Evolutionary conservation across 768 basidiomycete genomes (phyloP).

Genomic region (Goffeauzyma gilvescens): DNA sequence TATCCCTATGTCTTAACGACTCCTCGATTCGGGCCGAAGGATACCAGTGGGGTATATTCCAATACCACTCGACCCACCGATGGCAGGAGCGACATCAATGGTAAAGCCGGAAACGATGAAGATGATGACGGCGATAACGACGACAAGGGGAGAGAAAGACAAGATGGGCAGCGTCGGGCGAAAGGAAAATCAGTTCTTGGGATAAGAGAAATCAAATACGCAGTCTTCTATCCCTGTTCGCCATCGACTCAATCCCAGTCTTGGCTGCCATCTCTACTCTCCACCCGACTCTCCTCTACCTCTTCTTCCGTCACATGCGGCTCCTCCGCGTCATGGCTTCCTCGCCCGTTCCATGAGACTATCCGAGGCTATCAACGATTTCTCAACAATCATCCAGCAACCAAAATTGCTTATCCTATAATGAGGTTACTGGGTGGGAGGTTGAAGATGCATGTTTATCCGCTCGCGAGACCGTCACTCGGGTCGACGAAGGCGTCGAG

Average conservation of each 20-base stretch:
- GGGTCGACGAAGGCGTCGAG: neutral
- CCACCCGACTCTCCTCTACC: neutral
- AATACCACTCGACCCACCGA: neutral
- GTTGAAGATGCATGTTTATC: constrained; percentile 4
- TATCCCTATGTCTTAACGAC: neutral
- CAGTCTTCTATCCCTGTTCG: constrained; percentile 7
- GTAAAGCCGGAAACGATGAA: no score
- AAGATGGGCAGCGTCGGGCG: no score
- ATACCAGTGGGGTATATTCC: no score
- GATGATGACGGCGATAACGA: neutral
- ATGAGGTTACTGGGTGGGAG: neutral
- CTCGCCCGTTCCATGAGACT: no score
- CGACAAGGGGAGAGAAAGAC: neutral
- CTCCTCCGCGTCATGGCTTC: constrained; percentile 1
- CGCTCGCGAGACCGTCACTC: neutral
- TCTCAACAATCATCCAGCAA: constrained; percentile 3
- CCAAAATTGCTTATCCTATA: constrained; percentile 1
- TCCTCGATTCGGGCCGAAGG: neutral
- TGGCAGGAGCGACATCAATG: no score
- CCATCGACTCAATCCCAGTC: constrained; percentile 2
- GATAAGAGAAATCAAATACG: constrained; percentile 6
- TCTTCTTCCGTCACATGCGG: neutral
- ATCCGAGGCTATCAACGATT: constrained; percentile 7
- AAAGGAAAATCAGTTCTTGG: constrained; percentile 3
- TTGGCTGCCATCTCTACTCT: neutral